Evolutionary conservation across 805 yeast genomes (phyloP), one percentile per base, ranked within the genome.

Genomic region (Zygoascus bituminiphila): DNA sequence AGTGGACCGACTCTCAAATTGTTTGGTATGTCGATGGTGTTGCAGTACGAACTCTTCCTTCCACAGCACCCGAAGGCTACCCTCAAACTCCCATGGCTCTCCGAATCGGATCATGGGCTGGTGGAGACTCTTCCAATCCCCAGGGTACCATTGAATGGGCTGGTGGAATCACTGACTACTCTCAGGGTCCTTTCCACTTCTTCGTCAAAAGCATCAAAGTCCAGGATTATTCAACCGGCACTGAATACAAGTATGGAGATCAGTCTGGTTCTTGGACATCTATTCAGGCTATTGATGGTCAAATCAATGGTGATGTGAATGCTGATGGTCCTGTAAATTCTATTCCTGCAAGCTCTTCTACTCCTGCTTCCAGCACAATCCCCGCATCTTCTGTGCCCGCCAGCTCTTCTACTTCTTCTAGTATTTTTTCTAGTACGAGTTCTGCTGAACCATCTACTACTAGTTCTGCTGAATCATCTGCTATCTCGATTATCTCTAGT

Each of bases 71-170:
- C 15, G 74, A 77, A 50, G 95, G 95, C 4, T 89, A 77, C 65
- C 97, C 97, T 39, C 95, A 88, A 68, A 70, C 88, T n/a, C 97
- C 97, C 44, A 86, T 88, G 45, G 72, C 83, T 60, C 68, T 88
- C 42, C 87, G 84, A 62, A 64, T 73, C 22, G 77, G 77, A 5
- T 48, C 69, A n/a, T 73, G 78, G 78, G 74, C 77, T 12, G 78
- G 75, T 17, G 78, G 78, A 26, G 73, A 71, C 47, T 59, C 75
- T 6, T n/a, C 41, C 21, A 80, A 79, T 58, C 65, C 70, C 2
- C 69, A 60, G 40, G 88, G 88, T 22, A 82, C 88, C 2, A 76
- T 82, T 50, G 74, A 71, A 48, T 82, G 88, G 88, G 85, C 88
- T 2, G 88, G 88, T 29, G 86, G 85, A 9, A 39, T 49, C 3